Conservation (phyloP, 768 basidiomycete genomes). For the Podaxis sp. region DNA sequence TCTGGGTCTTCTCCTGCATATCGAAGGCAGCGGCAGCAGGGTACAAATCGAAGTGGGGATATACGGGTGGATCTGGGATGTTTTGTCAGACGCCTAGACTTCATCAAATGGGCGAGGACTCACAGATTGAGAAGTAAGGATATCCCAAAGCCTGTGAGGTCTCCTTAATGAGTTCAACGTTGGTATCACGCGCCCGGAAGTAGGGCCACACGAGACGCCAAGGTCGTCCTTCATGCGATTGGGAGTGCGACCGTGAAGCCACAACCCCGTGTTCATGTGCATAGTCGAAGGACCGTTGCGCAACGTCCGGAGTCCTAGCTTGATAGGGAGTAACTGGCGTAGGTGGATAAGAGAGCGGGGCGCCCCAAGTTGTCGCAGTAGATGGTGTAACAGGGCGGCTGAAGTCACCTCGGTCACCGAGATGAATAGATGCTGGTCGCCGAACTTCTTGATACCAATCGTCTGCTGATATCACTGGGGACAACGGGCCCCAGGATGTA, state of each 20-base stretch:
- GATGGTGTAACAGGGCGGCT: constrained; percentile 45
- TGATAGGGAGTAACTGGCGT: constrained; percentile 35
- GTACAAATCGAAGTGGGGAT: constrained; percentile 20
- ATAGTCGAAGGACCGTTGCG: constrained; percentile 33
- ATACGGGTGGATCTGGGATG: constrained; percentile 23
- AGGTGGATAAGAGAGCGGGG: constrained; percentile 42
- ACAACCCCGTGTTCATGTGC: constrained; percentile 11
- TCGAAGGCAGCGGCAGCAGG: background rate
- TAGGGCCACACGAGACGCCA: constrained; percentile 24
- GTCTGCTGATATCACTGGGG: constrained; percentile 4
- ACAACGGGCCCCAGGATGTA: constrained; percentile 17
- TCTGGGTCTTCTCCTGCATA: background rate
- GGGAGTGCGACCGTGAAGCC: constrained; percentile 7
- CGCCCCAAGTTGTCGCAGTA: constrained; percentile 53
- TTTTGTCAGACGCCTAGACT: background rate
- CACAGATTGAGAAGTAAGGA: constrained; percentile 25
- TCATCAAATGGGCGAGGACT: constrained; percentile 12
- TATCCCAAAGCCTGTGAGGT: background rate
- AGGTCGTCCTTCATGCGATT: background rate
- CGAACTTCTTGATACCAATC: constrained; percentile 2
- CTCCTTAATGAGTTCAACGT: background rate
- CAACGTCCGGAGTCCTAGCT: constrained; percentile 41
- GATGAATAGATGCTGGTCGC: constrained; percentile 14
- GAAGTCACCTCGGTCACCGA: constrained; percentile 16
- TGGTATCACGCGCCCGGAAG: background rate